Evolutionary conservation across 208 protist species (phyloP).

Genomic region (Trypanosoma rangeli): DNA sequence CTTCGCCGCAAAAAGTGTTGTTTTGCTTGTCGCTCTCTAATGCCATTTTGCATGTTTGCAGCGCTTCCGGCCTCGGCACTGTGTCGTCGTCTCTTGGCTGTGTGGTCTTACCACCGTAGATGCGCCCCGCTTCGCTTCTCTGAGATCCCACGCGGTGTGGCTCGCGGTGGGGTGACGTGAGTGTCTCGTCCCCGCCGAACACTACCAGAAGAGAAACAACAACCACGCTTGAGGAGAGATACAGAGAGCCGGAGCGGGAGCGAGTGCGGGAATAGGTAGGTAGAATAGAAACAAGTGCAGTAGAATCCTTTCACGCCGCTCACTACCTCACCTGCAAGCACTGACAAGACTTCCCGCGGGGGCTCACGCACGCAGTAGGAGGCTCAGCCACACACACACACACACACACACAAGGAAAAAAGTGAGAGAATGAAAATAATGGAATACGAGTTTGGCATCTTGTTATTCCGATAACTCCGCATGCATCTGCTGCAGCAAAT

Average conservation of each 20-base stretch:
- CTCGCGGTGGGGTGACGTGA: not conserved
- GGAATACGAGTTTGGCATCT: not conserved
- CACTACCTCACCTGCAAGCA: no score
- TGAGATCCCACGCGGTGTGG: not conserved
- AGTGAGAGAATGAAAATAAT: not conserved
- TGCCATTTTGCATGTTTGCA: not conserved
- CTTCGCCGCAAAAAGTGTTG: not conserved
- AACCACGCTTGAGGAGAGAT: no score
- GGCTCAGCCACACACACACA: not conserved
- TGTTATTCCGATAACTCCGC: conserved; percentile 2
- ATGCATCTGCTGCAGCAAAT: conserved; percentile 36
- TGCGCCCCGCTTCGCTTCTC: not conserved
- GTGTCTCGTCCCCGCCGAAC: not conserved
- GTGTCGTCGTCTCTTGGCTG: not conserved
- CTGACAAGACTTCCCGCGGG: no score
- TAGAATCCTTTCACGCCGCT: no score
- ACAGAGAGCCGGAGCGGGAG: no score
- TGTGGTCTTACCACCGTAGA: not conserved
- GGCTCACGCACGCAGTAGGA: no score
- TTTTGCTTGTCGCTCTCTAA: not conserved
- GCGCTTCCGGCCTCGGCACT: not conserved
- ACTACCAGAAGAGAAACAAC: no score
- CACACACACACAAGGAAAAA: not conserved
- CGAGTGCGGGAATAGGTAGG: no score
- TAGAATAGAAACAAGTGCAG: no score